A percentile compares a stretch with the other conserved stretches of the same genome.
Conservation (phyloP, 73 alveolate genomes). For the Diophrys sp. region DNA sequence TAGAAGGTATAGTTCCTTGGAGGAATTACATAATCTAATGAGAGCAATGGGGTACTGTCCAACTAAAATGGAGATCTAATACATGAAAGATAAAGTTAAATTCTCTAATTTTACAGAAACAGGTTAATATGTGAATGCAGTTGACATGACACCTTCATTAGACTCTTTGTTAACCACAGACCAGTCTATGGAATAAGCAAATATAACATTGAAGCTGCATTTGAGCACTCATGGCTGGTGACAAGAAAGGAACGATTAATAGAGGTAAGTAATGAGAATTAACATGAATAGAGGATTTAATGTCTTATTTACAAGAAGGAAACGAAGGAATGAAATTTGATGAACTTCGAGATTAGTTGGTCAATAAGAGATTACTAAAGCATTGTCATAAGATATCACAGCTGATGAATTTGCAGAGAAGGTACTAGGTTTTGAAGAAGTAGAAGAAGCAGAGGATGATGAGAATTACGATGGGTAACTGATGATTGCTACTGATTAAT, state of each 20-base stretch:
- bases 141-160: slow-evolving; percentile 92
- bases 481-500: neutral
- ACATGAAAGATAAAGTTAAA: slow-evolving; percentile 95
- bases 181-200: slow-evolving; percentile 96
- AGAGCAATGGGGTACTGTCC: slow-evolving; percentile 98
- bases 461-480: slow-evolving; percentile 17
- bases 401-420: slow-evolving; percentile 63
- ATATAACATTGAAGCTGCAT: slow-evolving; percentile 84
- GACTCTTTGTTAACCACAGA: slow-evolving; percentile 94
- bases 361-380: slow-evolving; percentile 64
- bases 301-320: slow-evolving; percentile 66
- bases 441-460: slow-evolving; percentile 55
- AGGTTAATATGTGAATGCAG: slow-evolving; percentile 84
- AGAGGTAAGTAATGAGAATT: no score
- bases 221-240: slow-evolving; percentile 64
- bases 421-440: slow-evolving; percentile 67
- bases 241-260: slow-evolving; percentile 46
- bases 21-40: slow-evolving; percentile 89
- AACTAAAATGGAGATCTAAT: slow-evolving; percentile 91
- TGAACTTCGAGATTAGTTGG: slow-evolving; percentile 81
- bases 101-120: slow-evolving; percentile 91
- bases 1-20: slow-evolving; percentile 95
- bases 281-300: no score
- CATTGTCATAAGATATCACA: slow-evolving; percentile 56
- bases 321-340: slow-evolving; percentile 78